These are phyloP conservation scores for Colletotrichum liaoningense DNA, from an alignment of 2,329 filamentous ascomycete species.

Conservation along the genomic window DNA sequence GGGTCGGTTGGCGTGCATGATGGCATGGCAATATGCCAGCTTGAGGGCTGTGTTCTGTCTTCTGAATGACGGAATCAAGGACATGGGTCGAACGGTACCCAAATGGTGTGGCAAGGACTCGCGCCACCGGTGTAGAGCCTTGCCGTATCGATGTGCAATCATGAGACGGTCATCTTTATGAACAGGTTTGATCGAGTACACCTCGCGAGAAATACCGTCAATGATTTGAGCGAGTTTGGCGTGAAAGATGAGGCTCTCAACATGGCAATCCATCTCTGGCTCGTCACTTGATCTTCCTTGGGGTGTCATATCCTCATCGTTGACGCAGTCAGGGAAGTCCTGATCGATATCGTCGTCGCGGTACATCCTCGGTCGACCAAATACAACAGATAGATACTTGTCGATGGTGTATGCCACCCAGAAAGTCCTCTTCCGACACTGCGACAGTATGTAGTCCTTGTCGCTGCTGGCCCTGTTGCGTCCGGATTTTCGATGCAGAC, in stretches of 20 bases:
- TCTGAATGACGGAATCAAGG: conserved; percentile 56
- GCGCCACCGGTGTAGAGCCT: conserved; percentile 53
- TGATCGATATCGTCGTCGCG: conserved; percentile 75
- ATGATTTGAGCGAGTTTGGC: conserved; percentile 54
- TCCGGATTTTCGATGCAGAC: conserved; percentile 39
- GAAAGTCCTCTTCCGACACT: conserved; percentile 68
- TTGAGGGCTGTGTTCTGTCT: conserved; percentile 64
- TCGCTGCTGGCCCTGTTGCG: conserved; percentile 15
- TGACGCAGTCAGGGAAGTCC: conserved; percentile 64
- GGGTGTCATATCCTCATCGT: conserved; percentile 67
- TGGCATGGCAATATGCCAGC: conserved; percentile 65
- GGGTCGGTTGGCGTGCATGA: conserved; percentile 66
- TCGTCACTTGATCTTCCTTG: conserved; percentile 44
- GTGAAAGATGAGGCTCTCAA: conserved; percentile 59
- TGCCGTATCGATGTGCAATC: conserved; percentile 50
- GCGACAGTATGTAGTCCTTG: conserved; percentile 56
- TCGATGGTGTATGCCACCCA: conserved; percentile 73
- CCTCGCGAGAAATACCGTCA: conserved; percentile 50
- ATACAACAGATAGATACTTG: conserved; percentile 72
- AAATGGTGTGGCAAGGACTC: conserved; percentile 55
- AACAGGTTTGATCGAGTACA: conserved; percentile 51
- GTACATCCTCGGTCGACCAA: conserved; percentile 69
- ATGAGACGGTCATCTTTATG: conserved; percentile 49
- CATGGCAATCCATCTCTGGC: conserved; percentile 56
- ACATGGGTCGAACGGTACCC: conserved; percentile 55